Evolutionary conservation across 768 basidiomycete species (phyloP).

Genomic region (Phaeolepiota aurea): DNA sequence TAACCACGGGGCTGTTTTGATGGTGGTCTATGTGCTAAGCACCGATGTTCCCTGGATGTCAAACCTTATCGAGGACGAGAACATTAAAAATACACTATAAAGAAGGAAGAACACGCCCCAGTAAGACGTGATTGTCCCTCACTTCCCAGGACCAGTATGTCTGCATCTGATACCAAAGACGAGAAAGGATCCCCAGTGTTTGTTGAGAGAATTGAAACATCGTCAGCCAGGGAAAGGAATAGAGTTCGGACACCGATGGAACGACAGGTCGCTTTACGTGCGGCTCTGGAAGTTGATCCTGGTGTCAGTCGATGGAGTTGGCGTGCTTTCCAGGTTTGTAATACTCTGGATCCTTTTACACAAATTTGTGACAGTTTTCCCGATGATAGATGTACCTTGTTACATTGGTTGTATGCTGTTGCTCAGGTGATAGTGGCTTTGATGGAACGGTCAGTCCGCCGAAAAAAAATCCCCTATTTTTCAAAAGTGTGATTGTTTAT

Average conservation of each 20-base stretch:
- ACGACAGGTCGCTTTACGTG: slow-evolving; percentile 28
- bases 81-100: background rate
- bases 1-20: too few species aligned
- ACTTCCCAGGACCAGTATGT: background rate
- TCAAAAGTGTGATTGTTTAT: slow-evolving; percentile 1
- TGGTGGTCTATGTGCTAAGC: too few species aligned
- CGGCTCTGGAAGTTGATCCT: slow-evolving; percentile 32
- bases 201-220: background rate
- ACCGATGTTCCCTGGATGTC: too few species aligned
- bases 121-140: background rate
- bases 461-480: too few species aligned
- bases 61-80: too few species aligned
- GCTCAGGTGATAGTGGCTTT: slow-evolving; percentile 44
- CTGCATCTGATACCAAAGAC: background rate
- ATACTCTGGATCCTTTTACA: background rate
- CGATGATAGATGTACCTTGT: slow-evolving; percentile 31
- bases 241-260: slow-evolving; percentile 25
- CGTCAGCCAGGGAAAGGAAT: background rate
- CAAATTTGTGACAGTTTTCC: background rate
- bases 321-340: slow-evolving; percentile 27
- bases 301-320: slow-evolving; percentile 27
- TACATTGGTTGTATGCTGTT: slow-evolving; percentile 38
- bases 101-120: background rate
- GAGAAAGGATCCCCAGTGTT: background rate
- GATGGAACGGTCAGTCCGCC: slow-evolving; percentile 37